A percentile compares a stretch with the other conserved stretches of the same genome.
Evolutionary conservation across 768 basidiomycete species (phyloP).

Genomic region (Tephrocybe sp.): DNA sequence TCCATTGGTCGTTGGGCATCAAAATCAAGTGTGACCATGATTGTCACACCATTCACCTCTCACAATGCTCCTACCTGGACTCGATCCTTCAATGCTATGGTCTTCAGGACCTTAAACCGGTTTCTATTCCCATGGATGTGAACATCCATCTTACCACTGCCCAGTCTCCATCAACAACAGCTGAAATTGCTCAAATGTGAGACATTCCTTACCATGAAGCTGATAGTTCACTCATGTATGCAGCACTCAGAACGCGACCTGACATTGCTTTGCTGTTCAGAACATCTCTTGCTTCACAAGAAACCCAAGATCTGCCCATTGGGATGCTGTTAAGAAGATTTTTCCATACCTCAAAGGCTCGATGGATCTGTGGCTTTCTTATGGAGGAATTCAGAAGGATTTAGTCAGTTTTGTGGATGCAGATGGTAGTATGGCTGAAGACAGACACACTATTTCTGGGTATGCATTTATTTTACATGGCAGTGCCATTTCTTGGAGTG

Average conservation of each 20-base stretch:
- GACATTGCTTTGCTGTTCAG: constrained; percentile 21
- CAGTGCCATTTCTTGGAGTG: constrained; percentile 18
- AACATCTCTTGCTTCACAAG: neutral
- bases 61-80: constrained; percentile 31
- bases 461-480: constrained; percentile 29
- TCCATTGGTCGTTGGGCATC: constrained; percentile 32
- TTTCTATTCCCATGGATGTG: constrained; percentile 22
- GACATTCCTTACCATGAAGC: constrained; percentile 23
- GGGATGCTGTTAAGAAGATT: constrained; percentile 1
- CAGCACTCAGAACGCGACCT: constrained; percentile 18
- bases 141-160: constrained; percentile 8
- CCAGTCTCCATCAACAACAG: constrained; percentile 18
- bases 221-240: constrained; percentile 25
- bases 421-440: constrained; percentile 20
- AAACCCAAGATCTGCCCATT: constrained; percentile 1
- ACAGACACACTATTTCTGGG: constrained; percentile 28
- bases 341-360: constrained; percentile 1
- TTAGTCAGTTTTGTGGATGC: constrained; percentile 24
- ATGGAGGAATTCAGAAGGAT: constrained; percentile 11
- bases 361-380: neutral
- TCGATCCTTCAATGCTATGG: constrained; percentile 25
- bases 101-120: constrained; percentile 24
- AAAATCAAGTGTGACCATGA: constrained; percentile 20
- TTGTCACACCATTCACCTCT: constrained; percentile 18
- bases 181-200: constrained; percentile 19